Base-by-base conservation (phyloP, 2,329 filamentous ascomycete genomes). In the Lasiodiplodia sp. region DNA sequence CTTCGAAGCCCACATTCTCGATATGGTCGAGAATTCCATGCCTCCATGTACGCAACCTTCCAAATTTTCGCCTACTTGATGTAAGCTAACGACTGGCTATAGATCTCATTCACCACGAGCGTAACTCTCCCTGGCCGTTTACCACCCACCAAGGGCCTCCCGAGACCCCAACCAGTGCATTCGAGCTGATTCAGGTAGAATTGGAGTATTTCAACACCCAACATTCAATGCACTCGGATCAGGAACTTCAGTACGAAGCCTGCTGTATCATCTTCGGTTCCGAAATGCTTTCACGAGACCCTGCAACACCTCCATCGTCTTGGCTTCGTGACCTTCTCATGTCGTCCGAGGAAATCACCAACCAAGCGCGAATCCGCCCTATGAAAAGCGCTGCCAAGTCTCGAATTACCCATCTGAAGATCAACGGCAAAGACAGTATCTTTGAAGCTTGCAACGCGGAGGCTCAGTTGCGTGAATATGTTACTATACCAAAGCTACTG, bases 251-350 rank as follows among this genome's bases (percentile, higher is more conserved):
- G 53, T 69, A 73, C 34, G 74, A 76, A 49, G 74, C 74, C 1
- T 76, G 74, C 34, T 73, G 74, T 21, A 72, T 76, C 25, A 72
- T 76, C n/a, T 75, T 75, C 44, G 72, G 73, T 12, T 71, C 73
- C 0, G 74, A 75, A n/a, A 69, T 70, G 0, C 56, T 67, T 5
- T 69, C 69, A 4, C 47, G 52, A 21, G 57, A 58, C 23, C 49
- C n/a, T 5, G 49, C 49, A 0, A 23, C 18, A 25, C 49, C 55
- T 52, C 16, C 44, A 70, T 49, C 69, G 1, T 75, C 74, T 8
- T 75, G 73, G 74, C 67, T 75, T 8, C 71, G 74, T 3, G 74
- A 75, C 53, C 56, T 75, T 28, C 69, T 75, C 49, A 74, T 75
- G 72, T 72, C 73, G 1, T 72, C 71, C 18, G 65, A 69, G n/a